These are phyloP conservation scores for Oryza meyeriana DNA, from an alignment of 176 grass and related monocot species.

Conservation along the genomic window DNA sequence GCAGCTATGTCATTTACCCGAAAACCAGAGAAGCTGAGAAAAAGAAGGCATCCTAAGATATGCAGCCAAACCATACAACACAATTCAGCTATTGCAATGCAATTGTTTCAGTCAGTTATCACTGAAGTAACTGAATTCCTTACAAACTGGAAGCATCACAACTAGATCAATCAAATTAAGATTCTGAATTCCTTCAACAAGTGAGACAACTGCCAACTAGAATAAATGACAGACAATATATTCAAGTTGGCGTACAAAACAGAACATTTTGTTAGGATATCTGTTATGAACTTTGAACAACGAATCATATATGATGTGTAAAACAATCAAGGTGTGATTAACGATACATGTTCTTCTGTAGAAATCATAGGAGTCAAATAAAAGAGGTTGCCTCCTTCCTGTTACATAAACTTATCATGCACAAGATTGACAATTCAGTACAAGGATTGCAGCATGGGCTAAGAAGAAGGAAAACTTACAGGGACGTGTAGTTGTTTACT, in stretches of 20 bases:
- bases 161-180: conserved; percentile 1
- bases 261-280: conserved; percentile 1
- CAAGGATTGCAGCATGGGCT: background rate
- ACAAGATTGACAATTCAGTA: background rate
- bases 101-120: background rate
- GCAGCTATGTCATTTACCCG: background rate
- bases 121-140: background rate
- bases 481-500: conserved; percentile 73
- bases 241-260: background rate
- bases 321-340: background rate
- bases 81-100: background rate
- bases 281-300: background rate
- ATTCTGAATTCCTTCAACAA: background rate
- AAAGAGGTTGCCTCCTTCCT: background rate
- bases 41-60: background rate
- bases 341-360: background rate
- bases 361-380: background rate
- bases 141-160: background rate
- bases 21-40: background rate
- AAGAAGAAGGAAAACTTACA: conserved; percentile 48
- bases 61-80: background rate
- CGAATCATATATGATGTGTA: conserved; percentile 9
- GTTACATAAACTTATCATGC: background rate
- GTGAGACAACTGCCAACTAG: background rate
- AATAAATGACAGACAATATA: background rate